These are phyloP conservation scores for Babesia caballi DNA, from an alignment of 169 alveolate genomes.

Conservation along the genomic window DNA sequence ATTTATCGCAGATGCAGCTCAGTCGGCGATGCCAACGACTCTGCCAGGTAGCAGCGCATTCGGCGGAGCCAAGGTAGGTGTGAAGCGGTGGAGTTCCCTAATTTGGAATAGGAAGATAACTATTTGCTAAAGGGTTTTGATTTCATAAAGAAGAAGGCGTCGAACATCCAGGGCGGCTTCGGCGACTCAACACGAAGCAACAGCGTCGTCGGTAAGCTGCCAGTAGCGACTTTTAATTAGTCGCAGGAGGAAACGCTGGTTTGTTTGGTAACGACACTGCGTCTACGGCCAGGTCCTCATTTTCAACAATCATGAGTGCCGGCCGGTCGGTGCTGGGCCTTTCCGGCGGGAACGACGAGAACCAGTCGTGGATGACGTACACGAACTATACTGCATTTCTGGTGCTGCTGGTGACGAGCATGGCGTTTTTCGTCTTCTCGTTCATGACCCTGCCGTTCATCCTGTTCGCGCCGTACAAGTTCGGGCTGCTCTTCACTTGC, in stretches of 20 bases:
- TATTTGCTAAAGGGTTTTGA: conserved; percentile 61
- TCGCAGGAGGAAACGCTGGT: background rate
- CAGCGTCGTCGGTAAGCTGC: conserved; percentile 11
- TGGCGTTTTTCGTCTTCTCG: conserved; percentile 47
- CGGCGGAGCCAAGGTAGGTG: conserved; percentile 13
- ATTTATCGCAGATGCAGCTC: background rate
- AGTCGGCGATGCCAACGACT: background rate
- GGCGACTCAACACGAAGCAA: conserved; percentile 29
- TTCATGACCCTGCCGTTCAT: conserved; percentile 65
- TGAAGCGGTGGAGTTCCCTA: too few species aligned
- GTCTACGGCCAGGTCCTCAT: conserved; percentile 3
- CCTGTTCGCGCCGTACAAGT: conserved; percentile 62
- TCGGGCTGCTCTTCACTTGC: conserved; percentile 62
- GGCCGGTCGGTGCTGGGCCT: conserved; percentile 40
- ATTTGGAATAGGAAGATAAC: conserved; percentile 39
- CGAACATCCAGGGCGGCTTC: conserved; percentile 40
- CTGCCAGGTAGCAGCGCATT: conserved; percentile 3
- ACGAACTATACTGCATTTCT: conserved; percentile 51
- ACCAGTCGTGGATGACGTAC: conserved; percentile 58
- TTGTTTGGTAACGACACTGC: background rate
- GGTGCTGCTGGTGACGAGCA: conserved; percentile 21
- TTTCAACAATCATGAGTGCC: conserved; percentile 26
- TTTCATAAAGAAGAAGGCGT: conserved; percentile 40
- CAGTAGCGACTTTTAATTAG: too few species aligned
- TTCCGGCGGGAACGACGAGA: conserved; percentile 7